phyloP scores from a whole-genome alignment of 2,329 filamentous ascomycete genomes.

The Phyllosticta paracitricarpa region DNA sequence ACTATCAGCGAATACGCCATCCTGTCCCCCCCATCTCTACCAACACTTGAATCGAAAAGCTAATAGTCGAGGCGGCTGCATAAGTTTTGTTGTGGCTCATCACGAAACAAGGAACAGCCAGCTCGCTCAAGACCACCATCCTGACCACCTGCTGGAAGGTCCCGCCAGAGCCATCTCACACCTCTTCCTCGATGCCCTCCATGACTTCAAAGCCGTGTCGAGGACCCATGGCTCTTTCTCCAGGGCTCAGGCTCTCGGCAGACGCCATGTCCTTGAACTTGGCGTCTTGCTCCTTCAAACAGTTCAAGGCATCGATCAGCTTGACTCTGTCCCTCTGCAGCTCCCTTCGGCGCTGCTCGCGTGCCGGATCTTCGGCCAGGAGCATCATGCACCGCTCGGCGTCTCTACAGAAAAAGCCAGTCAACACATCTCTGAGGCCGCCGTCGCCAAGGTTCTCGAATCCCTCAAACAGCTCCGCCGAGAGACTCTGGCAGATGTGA shows the following conservation, averaged over 20 bases:
- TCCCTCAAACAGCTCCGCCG: constrained; percentile 27
- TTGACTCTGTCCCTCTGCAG: constrained; percentile 20
- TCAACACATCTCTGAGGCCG: constrained; percentile 16
- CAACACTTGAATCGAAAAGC: neutral
- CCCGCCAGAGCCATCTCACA: neutral
- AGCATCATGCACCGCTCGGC: constrained; percentile 15
- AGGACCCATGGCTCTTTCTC: neutral
- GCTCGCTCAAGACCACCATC: no score
- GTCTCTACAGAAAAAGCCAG: constrained; percentile 14
- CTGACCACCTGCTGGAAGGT: neutral
- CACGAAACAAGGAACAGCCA: neutral
- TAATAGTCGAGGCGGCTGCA: neutral
- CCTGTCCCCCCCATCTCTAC: neutral
- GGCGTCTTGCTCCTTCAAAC: constrained; percentile 10
- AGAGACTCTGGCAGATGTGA: constrained; percentile 29
- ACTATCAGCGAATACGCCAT: neutral
- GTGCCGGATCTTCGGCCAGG: constrained; percentile 24
- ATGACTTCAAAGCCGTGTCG: neutral
- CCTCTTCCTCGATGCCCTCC: neutral
- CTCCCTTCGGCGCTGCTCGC: constrained; percentile 17
- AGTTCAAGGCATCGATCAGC: constrained; percentile 20
- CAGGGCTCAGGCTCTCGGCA: neutral
- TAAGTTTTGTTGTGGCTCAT: neutral
- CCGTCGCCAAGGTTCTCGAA: neutral
- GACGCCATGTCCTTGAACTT: constrained; percentile 10